A percentile compares a stretch with the other conserved stretches of the same genome.
phyloP scores from a whole-genome alignment of 23 red algal genomes.

The Gracilaria gracilis region DNA sequence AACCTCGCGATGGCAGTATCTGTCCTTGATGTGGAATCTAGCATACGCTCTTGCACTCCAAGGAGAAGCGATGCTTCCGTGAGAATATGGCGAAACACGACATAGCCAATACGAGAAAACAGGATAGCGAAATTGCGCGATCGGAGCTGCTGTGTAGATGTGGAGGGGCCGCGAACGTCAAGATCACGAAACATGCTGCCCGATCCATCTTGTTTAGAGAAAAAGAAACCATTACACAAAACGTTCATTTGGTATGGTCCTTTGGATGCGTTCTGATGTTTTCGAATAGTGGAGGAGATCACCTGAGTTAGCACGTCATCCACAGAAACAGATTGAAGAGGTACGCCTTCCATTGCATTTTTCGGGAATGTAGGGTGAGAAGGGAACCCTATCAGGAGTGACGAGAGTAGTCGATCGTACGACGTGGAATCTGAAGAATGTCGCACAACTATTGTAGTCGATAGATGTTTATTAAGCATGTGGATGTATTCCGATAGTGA shows the following conservation, averaged over 20 bases:
- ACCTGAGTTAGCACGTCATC: constrained; percentile 56
- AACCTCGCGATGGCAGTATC: neutral
- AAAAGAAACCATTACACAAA: constrained; percentile 52
- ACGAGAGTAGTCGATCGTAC: constrained; percentile 43
- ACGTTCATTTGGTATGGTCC: constrained; percentile 28
- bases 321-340: constrained; percentile 37
- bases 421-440: constrained; percentile 11
- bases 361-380: constrained; percentile 14
- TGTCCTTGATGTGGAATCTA: constrained; percentile 3
- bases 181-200: constrained; percentile 64
- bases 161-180: constrained; percentile 51
- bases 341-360: neutral
- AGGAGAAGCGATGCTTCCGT: constrained; percentile 26
- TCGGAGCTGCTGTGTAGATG: constrained; percentile 33
- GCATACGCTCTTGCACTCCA: neutral
- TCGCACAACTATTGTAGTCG: neutral
- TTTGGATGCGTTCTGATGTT: neutral
- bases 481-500: constrained; percentile 38
- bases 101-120: constrained; percentile 49
- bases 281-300: constrained; percentile 36
- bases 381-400: constrained; percentile 44
- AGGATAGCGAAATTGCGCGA: constrained; percentile 5
- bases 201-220: constrained; percentile 33
- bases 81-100: constrained; percentile 47
- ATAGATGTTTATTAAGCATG: constrained; percentile 30